A percentile compares a stretch with the other conserved stretches of the same genome.
phyloP scores from a whole-genome alignment of 129 eudicot species.

The Oenanthe sinensis region DNA sequence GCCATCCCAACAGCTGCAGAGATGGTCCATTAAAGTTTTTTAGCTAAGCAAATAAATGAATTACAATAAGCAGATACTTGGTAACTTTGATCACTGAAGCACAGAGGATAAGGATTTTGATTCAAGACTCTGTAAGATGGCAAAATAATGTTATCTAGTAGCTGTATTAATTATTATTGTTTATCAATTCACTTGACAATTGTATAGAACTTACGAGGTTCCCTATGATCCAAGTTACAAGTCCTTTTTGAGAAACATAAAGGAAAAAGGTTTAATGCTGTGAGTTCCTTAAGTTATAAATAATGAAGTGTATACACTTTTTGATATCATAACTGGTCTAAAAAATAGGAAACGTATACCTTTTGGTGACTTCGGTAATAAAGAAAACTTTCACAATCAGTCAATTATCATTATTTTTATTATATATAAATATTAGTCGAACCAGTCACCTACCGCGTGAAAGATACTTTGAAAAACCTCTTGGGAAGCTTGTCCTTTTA shows the following conservation, averaged over 20 bases:
- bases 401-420: too few species aligned
- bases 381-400: too few species aligned
- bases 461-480: slow-evolving; percentile 72
- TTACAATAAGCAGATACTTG: background rate
- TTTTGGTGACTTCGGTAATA: too few species aligned
- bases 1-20: slow-evolving; percentile 85
- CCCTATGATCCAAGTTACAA: background rate
- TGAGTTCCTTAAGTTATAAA: background rate
- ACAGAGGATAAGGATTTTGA: background rate
- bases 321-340: background rate
- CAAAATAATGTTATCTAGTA: background rate
- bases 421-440: background rate
- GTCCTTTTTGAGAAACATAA: background rate
- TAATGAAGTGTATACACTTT: background rate
- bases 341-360: too few species aligned
- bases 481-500: slow-evolving; percentile 78
- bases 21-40: slow-evolving; percentile 2
- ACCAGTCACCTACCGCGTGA: slow-evolving; percentile 53
- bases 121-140: background rate
- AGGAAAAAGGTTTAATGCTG: too few species aligned
- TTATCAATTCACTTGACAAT: background rate
- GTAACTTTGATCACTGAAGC: background rate
- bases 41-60: background rate
- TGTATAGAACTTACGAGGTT: background rate
- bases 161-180: too few species aligned